Conservation (phyloP, 257 asterid genomes). For the Avicennia marina region DNA sequence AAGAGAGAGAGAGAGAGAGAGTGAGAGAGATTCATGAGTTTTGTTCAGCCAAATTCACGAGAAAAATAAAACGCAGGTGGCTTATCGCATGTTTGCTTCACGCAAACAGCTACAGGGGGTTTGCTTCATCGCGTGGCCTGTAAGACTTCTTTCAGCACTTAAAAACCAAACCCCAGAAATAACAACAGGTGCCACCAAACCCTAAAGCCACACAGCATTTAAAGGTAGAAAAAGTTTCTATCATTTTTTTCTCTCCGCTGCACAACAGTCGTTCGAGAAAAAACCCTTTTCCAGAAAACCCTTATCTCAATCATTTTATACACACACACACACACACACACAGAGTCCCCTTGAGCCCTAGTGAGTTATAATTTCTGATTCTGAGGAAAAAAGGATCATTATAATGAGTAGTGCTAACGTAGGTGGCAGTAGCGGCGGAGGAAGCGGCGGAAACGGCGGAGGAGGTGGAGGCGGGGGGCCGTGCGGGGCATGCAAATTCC, state of each 20-base stretch:
- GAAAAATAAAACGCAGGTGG: slow-evolving; percentile 74
- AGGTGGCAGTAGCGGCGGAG: slow-evolving; percentile 27
- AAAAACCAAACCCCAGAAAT: slow-evolving; percentile 16
- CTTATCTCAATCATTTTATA: too few relatives aligned
- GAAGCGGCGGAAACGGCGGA: slow-evolving; percentile 15
- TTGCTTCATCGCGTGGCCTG: slow-evolving; percentile 99
- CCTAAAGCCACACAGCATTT: slow-evolving; percentile 49
- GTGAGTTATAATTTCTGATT: too few relatives aligned
- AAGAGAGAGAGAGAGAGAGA: not conserved
- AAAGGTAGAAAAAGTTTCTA: too few relatives aligned
- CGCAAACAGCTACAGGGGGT: slow-evolving; percentile 91
- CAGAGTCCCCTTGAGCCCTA: not conserved
- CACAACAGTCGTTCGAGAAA: too few relatives aligned
- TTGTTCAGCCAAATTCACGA: slow-evolving; percentile 61
- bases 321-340: too few relatives aligned
- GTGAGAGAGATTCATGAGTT: slow-evolving; percentile 47
- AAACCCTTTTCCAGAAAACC: slow-evolving; percentile 26
- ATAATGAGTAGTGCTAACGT: slow-evolving; percentile 41
- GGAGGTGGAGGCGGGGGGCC: slow-evolving; percentile 67
- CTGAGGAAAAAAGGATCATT: too few relatives aligned
- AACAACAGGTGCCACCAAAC: slow-evolving; percentile 52
- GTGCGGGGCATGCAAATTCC: slow-evolving; percentile 97
- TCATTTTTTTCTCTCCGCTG: too few relatives aligned
- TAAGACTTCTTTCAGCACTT: slow-evolving; percentile 64
- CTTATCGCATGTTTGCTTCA: slow-evolving; percentile 98